Evolutionary conservation across 768 basidiomycete species (phyloP).

Genomic region (Mycena epipterygia): DNA sequence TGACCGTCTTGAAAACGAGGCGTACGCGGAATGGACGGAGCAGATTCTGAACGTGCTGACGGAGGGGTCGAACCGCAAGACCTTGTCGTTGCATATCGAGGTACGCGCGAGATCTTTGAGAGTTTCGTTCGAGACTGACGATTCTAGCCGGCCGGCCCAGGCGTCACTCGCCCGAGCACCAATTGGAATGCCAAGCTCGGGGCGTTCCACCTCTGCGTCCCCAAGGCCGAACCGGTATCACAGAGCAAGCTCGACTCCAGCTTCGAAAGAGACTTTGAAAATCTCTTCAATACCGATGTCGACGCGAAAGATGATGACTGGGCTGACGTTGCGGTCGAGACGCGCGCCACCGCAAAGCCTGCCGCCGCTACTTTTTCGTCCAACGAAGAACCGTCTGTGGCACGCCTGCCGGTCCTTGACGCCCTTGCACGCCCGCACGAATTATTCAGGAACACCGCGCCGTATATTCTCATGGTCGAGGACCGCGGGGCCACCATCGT

Average conservation of each 20-base stretch:
- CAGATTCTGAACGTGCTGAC: conserved; percentile 45
- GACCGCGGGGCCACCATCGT: conserved; percentile 41
- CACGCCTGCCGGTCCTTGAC: conserved; percentile 46
- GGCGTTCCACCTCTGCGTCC: conserved; percentile 50
- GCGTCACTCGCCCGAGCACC: conserved; percentile 41
- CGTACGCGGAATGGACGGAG: conserved; percentile 52
- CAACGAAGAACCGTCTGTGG: conserved; percentile 22
- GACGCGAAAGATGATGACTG: conserved; percentile 46
- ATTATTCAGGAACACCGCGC: conserved; percentile 46
- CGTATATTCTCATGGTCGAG: conserved; percentile 53
- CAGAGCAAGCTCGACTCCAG: conserved; percentile 44
- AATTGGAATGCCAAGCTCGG: conserved; percentile 45
- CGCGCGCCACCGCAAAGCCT: conserved; percentile 10
- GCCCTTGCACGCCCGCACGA: conserved; percentile 49
- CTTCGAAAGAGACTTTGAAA: conserved; percentile 53
- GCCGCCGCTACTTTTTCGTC: conserved; percentile 7
- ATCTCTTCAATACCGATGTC: conserved; percentile 40
- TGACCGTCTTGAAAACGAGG: conserved; percentile 50
- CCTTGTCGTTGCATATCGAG: conserved; percentile 45
- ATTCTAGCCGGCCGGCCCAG: conserved; percentile 35
- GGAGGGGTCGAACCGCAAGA: conserved; percentile 32
- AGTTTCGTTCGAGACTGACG: neutral
- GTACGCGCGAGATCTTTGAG: conserved; percentile 32
- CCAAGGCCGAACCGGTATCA: conserved; percentile 44
- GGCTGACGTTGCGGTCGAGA: conserved; percentile 45